Percentiles rank a stretch among this genome's conserved stretches.
These are phyloP conservation scores for Globisporangium splendens DNA, from an alignment of 352 stramenopile genomes.

Conservation along the genomic window DNA sequence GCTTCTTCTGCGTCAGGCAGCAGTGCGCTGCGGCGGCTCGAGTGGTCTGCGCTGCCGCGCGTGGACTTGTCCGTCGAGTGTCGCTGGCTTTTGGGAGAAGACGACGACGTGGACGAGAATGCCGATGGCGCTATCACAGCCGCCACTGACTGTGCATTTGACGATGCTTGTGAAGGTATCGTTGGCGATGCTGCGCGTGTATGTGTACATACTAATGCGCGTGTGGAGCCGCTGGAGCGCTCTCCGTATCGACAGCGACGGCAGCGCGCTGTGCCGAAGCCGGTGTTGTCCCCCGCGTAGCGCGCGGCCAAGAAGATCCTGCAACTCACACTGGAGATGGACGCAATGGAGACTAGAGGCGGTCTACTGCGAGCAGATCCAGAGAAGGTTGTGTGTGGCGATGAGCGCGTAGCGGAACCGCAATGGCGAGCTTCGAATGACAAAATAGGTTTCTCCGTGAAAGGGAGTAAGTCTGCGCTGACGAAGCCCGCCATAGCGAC, in stretches of 20 bases:
- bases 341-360: background rate
- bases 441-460: too few species aligned
- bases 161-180: too few species aligned
- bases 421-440: too few species aligned
- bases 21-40: conserved; percentile 20
- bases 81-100: conserved; percentile 29
- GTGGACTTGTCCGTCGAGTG: conserved; percentile 45
- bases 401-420: background rate
- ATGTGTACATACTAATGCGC: too few species aligned
- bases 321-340: conserved; percentile 39
- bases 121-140: too few species aligned
- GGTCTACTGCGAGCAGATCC: too few species aligned
- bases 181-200: too few species aligned
- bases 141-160: too few species aligned
- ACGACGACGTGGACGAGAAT: conserved; percentile 1
- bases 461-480: too few species aligned
- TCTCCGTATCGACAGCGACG: conserved; percentile 43
- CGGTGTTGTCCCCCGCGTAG: conserved; percentile 32
- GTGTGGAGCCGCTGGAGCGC: background rate
- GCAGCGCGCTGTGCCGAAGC: conserved; percentile 8
- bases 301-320: conserved; percentile 49
- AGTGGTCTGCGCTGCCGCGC: conserved; percentile 24
- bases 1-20: background rate
- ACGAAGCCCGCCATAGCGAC: too few species aligned
- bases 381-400: too few species aligned